These are phyloP conservation scores for Pestalotiopsis fici DNA, from an alignment of 2,329 filamentous ascomycete genomes.

Conservation along the genomic window DNA sequence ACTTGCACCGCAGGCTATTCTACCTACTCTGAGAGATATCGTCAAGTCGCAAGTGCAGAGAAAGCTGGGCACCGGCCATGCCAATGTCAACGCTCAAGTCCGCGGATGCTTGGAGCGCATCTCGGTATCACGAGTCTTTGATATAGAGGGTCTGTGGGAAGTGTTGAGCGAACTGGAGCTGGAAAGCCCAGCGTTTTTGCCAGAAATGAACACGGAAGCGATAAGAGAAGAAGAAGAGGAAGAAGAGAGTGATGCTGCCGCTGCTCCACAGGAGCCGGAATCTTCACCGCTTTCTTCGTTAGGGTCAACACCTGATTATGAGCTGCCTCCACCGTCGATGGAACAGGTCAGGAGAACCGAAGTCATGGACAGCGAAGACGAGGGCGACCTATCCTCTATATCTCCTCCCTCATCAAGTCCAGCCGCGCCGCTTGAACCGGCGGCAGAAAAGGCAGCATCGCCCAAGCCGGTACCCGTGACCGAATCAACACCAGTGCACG, in stretches of 20 bases:
- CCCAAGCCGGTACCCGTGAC: background rate
- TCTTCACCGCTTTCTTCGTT: background rate
- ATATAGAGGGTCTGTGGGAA: constrained; percentile 59
- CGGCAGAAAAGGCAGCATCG: background rate
- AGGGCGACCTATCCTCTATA: constrained; percentile 29
- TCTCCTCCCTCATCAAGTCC: constrained; percentile 14
- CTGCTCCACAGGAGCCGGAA: background rate
- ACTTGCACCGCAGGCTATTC: constrained; percentile 39
- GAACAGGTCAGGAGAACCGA: constrained; percentile 19
- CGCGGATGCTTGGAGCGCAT: constrained; percentile 48
- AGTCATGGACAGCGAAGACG: constrained; percentile 42
- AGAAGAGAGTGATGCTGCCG: background rate
- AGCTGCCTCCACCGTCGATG: constrained; percentile 2
- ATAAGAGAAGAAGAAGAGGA: background rate
- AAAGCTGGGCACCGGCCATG: constrained; percentile 17
- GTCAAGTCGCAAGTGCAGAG: constrained; percentile 35
- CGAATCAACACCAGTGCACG: constrained; percentile 1
- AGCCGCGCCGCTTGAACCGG: background rate
- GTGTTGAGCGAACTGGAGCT: constrained; percentile 52
- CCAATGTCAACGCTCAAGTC: constrained; percentile 22
- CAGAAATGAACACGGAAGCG: background rate
- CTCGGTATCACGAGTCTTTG: constrained; percentile 58
- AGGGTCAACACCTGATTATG: constrained; percentile 3
- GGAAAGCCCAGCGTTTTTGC: background rate
- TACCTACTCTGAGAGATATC: constrained; percentile 42